These are phyloP conservation scores for Inonotus hispidus DNA, from an alignment of 1,284 basidiomycete species.

Conservation along the genomic window DNA sequence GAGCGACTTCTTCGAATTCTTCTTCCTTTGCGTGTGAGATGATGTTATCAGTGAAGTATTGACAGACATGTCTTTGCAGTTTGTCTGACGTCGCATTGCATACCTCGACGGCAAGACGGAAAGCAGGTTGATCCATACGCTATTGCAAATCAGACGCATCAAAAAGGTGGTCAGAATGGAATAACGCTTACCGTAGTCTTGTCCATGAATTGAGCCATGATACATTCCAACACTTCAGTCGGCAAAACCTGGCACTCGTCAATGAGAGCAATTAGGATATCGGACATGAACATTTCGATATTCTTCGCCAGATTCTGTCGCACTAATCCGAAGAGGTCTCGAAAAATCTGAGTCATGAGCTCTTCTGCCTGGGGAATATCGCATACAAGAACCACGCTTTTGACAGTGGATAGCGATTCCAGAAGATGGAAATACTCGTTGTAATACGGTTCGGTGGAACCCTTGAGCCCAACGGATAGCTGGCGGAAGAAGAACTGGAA, in stretches of 20 bases:
- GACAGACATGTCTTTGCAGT: conserved; percentile 84
- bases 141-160: conserved; percentile 26
- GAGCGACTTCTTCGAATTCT: conserved; percentile 61
- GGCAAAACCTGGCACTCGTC: conserved; percentile 81
- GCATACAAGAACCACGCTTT: conserved; percentile 90
- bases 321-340: conserved; percentile 76
- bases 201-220: conserved; percentile 84
- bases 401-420: conserved; percentile 89
- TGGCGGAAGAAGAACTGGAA: conserved; percentile 93
- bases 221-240: conserved; percentile 69
- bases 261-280: conserved; percentile 85
- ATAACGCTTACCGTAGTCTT: conserved; percentile 34
- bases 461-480: conserved; percentile 69
- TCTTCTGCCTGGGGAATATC: conserved; percentile 87
- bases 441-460: conserved; percentile 70
- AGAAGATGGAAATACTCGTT: conserved; percentile 90
- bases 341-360: conserved; percentile 80
- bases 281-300: conserved; percentile 82
- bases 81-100: conserved; percentile 83
- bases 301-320: conserved; percentile 83
- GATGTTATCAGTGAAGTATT: conserved; percentile 89
- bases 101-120: conserved; percentile 83
- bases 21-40: conserved; percentile 53
- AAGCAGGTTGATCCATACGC: conserved; percentile 72
- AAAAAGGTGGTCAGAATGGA: not conserved